phyloP scores from a whole-genome alignment of 108 stramenopile species.

The Cyclotella distinguenda region DNA sequence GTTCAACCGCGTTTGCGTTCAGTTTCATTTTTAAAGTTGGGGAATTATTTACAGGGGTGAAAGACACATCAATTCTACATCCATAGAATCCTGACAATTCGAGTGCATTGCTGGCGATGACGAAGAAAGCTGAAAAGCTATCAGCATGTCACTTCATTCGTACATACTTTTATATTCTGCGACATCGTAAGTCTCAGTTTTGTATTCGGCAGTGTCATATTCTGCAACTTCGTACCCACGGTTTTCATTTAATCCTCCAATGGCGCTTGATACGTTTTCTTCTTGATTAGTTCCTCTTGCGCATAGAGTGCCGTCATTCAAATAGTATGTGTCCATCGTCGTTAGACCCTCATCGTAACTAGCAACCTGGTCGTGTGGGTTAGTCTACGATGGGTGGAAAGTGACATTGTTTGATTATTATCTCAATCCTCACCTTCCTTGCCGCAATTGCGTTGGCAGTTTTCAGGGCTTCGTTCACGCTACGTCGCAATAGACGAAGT shows the following conservation, averaged over 20 bases:
- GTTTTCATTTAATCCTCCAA: constrained; percentile 14
- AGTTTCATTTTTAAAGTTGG: no score
- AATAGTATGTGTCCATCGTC: neutral
- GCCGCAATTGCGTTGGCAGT: constrained; percentile 20
- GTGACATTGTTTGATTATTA: no score
- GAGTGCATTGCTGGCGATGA: neutral
- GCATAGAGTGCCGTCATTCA: no score
- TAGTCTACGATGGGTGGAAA: no score
- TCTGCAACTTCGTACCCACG: constrained; percentile 28
- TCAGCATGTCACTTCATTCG: no score
- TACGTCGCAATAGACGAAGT: neutral
- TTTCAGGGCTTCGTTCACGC: constrained; percentile 3
- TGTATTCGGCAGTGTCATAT: constrained; percentile 29
- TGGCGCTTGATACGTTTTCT: constrained; percentile 17
- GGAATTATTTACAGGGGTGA: no score
- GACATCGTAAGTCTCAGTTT: constrained; percentile 23
- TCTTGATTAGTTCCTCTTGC: neutral
- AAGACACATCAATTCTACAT: neutral
- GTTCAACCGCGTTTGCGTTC: no score
- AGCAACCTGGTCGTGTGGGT: no score
- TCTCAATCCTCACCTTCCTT: no score
- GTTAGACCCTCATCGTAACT: no score
- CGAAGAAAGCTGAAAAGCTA: neutral
- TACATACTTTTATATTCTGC: constrained; percentile 43
- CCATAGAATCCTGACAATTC: neutral